Base-by-base conservation (phyloP, 1,139 yeast genomes). In the Wickerhamomyces sp. region DNA sequence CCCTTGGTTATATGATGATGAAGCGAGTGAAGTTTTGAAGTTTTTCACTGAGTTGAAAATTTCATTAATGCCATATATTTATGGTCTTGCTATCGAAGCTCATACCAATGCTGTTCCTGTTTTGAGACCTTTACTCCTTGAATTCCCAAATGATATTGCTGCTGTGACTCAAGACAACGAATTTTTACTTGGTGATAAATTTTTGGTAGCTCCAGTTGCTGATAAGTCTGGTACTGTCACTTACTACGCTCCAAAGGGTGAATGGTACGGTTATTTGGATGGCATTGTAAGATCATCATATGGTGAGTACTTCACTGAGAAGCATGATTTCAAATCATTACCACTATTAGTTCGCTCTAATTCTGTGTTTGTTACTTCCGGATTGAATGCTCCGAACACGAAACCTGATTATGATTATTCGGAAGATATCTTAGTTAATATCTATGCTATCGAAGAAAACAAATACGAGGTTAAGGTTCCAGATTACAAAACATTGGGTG, bases 1-100 rank as follows among this genome's bases (percentile, higher is more conserved):
- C 12, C 52, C 52, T 27, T 48, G 52, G 52, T 45, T 46, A 40
- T 48, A 45, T 36, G 52, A 48, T 33, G 52, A 48, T 28, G 52
- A 48, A 35, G 36, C 51, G 6, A 39, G 44, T 16, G 47, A 39
- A 21, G 52, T 48, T 9, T 34, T 48, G 21, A 43, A 41, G 5
- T 37, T 38, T 4, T 48, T 48, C 41, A 46, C 52, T 35, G 40
- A 46, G 37, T 32, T 48, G 38, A 48, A 48, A 36, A 38, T 46
- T 22, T 45, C 49, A 13, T 35, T 48, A 40, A 48, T 48, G 52
- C 52, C 52, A 31, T 48, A 48, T 31, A 43, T 48, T 20, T 48
- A 48, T 31, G 32, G 36, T 10, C 13, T 36, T 26, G 47, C 52
- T 4, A 40, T 48, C 16, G 50, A 48, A 39, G 52, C 52, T 1